Conservation (phyloP, 345 rosid genomes). For the Euphorbia pulcherrima region DNA sequence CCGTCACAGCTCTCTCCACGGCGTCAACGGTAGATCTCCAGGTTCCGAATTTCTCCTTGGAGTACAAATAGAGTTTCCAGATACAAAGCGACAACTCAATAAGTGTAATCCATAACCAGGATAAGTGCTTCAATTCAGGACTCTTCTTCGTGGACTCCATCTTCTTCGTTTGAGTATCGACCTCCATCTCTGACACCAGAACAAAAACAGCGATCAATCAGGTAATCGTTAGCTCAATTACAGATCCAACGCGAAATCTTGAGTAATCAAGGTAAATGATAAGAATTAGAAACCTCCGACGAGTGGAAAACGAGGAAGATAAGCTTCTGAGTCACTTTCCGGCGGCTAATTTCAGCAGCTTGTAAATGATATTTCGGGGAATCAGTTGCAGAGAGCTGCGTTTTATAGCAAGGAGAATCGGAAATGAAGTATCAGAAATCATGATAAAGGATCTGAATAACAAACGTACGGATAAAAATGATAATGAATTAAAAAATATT, state of each 20-base stretch:
- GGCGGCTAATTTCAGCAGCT: background rate
- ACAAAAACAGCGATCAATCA: background rate
- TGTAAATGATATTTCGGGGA: constrained; percentile 1
- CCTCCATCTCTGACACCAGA: constrained; percentile 33
- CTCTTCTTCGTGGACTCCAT: constrained; percentile 43
- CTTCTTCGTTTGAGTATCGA: constrained; percentile 7
- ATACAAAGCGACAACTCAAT: constrained; percentile 44
- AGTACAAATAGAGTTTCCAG: constrained; percentile 57
- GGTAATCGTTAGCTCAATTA: constrained; percentile 4
- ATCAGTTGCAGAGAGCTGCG: background rate
- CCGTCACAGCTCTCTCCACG: constrained; percentile 61
- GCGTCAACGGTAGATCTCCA: constrained; percentile 58
- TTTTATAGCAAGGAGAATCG: background rate
- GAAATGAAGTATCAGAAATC: background rate
- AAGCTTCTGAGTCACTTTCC: background rate
- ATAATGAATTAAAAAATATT: too few relatives aligned
- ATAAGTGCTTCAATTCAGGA: constrained; percentile 58
- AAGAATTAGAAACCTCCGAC: background rate
- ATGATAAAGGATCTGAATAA: background rate
- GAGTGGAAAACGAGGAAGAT: background rate
- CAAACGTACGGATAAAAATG: too few relatives aligned
- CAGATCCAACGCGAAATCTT: background rate
- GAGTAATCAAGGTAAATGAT: background rate
- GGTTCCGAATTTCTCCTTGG: constrained; percentile 76
- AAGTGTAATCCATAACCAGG: constrained; percentile 57